A percentile compares a stretch with the other conserved stretches of the same genome.
These are phyloP conservation scores for Fomitopsis palustris DNA, from an alignment of 1,284 basidiomycete species.

Conservation along the genomic window DNA sequence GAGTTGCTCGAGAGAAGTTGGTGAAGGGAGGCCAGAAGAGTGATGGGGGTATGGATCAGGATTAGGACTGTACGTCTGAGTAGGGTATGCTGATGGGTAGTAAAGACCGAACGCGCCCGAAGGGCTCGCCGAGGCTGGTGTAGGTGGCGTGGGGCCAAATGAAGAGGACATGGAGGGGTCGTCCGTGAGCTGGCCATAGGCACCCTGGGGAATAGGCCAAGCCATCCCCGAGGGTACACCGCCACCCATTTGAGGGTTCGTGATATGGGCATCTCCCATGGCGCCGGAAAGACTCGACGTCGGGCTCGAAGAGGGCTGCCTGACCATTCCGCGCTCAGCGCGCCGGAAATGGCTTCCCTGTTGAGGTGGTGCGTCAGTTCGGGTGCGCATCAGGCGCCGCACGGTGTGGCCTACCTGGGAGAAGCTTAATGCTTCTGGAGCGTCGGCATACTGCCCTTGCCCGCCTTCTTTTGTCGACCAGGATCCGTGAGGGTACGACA, in stretches of 20 bases:
- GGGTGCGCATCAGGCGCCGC: neutral
- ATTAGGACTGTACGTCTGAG: slow-evolving; percentile 20
- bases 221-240: slow-evolving; percentile 32
- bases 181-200: slow-evolving; percentile 10
- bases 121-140: slow-evolving; percentile 15
- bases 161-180: slow-evolving; percentile 14
- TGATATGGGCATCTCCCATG: slow-evolving; percentile 50
- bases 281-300: slow-evolving; percentile 61
- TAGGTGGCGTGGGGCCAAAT: slow-evolving; percentile 8
- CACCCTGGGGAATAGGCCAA: slow-evolving; percentile 20
- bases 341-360: slow-evolving; percentile 16
- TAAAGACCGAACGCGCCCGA: slow-evolving; percentile 20
- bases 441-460: slow-evolving; percentile 20
- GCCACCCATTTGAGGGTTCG: slow-evolving; percentile 28
- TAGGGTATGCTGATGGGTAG: slow-evolving; percentile 16
- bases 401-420: slow-evolving; percentile 17
- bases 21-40: slow-evolving; percentile 14
- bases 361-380: neutral
- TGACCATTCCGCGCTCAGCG: slow-evolving; percentile 7
- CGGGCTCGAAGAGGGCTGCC: slow-evolving; percentile 11
- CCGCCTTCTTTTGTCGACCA: slow-evolving; percentile 24
- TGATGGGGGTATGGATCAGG: slow-evolving; percentile 15
- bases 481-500: slow-evolving; percentile 26
- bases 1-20: slow-evolving; percentile 25
- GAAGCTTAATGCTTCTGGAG: slow-evolving; percentile 19